phyloP scores from a whole-genome alignment of 768 basidiomycete species.

The Calocera viscosa region DNA sequence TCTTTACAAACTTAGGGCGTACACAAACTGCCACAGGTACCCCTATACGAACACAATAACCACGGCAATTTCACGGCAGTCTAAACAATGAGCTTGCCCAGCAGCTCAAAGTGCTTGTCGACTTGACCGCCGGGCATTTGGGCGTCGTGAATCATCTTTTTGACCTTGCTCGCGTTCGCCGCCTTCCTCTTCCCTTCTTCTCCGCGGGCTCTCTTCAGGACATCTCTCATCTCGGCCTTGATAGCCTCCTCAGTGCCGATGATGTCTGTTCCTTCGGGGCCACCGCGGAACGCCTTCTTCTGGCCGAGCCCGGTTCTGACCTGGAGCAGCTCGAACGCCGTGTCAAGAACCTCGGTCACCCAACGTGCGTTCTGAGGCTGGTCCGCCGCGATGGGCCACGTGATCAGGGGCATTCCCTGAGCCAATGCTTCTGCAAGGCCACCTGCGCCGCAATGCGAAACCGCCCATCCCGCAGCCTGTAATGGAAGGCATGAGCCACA shows the following conservation, averaged over 20 bases:
- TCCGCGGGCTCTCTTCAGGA: conserved; percentile 19
- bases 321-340: conserved; percentile 20
- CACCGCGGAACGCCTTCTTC: conserved; percentile 17
- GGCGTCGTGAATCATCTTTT: not conserved
- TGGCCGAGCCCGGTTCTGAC: conserved; percentile 18
- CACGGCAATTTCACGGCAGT: not conserved
- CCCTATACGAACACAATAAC: not conserved
- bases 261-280: conserved; percentile 10
- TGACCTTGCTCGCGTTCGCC: conserved; percentile 15
- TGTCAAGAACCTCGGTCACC: conserved; percentile 14
- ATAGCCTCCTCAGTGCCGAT: conserved; percentile 20
- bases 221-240: conserved; percentile 15
- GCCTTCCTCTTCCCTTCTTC: conserved; percentile 22
- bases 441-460: conserved; percentile 23
- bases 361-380: conserved; percentile 21
- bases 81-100: not conserved
- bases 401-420: conserved; percentile 22
- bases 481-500: not conserved
- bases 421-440: conserved; percentile 20
- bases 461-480: conserved; percentile 21
- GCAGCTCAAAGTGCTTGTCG: not conserved
- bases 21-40: too few species aligned
- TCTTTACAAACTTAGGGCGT: too few species aligned
- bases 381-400: conserved; percentile 23
- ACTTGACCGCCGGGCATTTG: conserved; percentile 15